Evolutionary conservation across 2,329 filamentous ascomycete genomes (phyloP), one percentile per base, ranked within the genome.

Genomic region (Aspergillus thermomutatus): DNA sequence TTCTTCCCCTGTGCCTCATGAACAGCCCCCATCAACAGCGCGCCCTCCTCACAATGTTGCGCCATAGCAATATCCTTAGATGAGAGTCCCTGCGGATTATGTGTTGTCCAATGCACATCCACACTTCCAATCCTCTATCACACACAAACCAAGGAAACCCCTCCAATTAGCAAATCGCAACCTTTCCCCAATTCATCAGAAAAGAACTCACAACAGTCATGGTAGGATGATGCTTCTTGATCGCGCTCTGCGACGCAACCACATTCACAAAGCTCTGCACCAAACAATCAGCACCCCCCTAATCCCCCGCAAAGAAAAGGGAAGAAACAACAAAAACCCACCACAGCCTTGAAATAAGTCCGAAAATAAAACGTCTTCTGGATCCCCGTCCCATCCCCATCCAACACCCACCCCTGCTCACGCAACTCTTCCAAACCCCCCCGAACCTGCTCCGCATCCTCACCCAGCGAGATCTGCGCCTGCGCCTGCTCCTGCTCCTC

Each of bases 101-200:
- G 73, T 45, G 74, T 76, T 17, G 73, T 75, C 74, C 74, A 76
- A 64, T 74, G 68, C 53, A 75, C 63, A 58, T 72, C 68, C 40
- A 75, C 72, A 1, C 71, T 72, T 6, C 72, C 72, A 57, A 73
- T 65, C 49, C 70, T 64, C 71, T 74, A 52, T 17, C 25, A 3
- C 19, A n/a, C n/a, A 26, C 14, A 45, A 3, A 37, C 31, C 14
- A 4, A n/a, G n/a, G n/a, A n/a, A n/a, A n/a, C n/a, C 41, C 11
- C 19, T 31, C 19, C 14, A 14, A 7, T 25, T 26, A 53, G 25
- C 49, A 17, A 23, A 17, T 37, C 31, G 31, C 31, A 37, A 37
- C 14, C 31, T 40, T 49, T 45, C 31, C 31, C 17, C n/a, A 21
- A 40, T n/a, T n/a, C 5, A 43, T 45, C 45, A 26, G 19, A 41